Evolutionary conservation across 495 filamentous ascomycete genomes (phyloP).

Genomic region (Penicillium paxilli): DNA sequence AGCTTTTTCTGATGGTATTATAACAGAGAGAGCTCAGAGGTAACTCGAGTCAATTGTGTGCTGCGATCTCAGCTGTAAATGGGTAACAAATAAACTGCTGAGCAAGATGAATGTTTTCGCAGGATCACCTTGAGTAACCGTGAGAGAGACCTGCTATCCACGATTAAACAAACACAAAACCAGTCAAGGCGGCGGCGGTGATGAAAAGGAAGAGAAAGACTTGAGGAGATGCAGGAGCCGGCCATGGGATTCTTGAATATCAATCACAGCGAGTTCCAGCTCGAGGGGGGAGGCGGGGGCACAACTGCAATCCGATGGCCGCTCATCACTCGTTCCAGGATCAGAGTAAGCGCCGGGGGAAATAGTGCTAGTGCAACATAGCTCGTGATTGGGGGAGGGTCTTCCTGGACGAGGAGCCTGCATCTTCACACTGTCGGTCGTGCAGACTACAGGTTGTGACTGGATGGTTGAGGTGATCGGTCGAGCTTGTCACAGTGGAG

Average conservation of each 20-base stretch:
- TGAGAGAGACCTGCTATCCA: slow-evolving; percentile 39
- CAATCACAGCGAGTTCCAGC: slow-evolving; percentile 23
- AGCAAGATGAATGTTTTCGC: slow-evolving; percentile 17
- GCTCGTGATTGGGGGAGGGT: slow-evolving; percentile 28
- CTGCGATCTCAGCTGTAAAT: slow-evolving; percentile 12
- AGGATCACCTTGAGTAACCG: slow-evolving; percentile 24
- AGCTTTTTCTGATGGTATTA: not conserved
- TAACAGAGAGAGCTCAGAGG: not conserved
- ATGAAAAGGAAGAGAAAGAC: slow-evolving; percentile 20
- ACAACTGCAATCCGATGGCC: slow-evolving; percentile 21
- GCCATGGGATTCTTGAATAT: slow-evolving; percentile 35
- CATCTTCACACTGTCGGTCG: slow-evolving; percentile 16
- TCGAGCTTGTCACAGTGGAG: slow-evolving; percentile 44
- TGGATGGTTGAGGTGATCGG: slow-evolving; percentile 27
- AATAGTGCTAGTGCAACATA: slow-evolving; percentile 17
- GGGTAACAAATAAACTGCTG: slow-evolving; percentile 24
- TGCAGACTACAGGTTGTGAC: slow-evolving; percentile 22
- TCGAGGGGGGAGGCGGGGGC: slow-evolving; percentile 8
- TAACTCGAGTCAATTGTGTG: slow-evolving; percentile 13
- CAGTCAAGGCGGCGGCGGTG: slow-evolving; percentile 13
- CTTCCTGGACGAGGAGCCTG: slow-evolving; percentile 14
- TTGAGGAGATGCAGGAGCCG: slow-evolving; percentile 12
- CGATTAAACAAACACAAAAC: slow-evolving; percentile 23
- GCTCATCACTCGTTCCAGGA: slow-evolving; percentile 23
- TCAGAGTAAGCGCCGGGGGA: slow-evolving; percentile 36